Evolutionary conservation across 1,284 basidiomycete genomes (phyloP).

Genomic region (Agroathelia rolfsii): DNA sequence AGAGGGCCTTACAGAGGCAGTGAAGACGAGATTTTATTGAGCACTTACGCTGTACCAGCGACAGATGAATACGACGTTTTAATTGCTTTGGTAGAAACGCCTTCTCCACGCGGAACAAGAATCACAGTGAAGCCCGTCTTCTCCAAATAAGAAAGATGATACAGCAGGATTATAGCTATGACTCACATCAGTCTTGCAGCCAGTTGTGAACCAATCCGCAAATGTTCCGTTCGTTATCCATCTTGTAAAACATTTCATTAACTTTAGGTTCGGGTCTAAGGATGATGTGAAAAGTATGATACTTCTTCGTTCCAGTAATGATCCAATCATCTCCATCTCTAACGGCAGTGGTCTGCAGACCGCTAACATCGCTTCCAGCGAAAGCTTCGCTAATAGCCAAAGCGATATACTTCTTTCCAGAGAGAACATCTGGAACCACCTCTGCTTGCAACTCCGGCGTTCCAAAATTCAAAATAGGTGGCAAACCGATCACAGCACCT

Average conservation of each 20-base stretch:
- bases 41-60: conserved; percentile 88
- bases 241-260: conserved; percentile 21
- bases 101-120: conserved; percentile 69
- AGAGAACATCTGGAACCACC: conserved; percentile 61
- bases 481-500: conserved; percentile 76
- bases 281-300: conserved; percentile 2
- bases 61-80: conserved; percentile 83
- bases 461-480: conserved; percentile 83
- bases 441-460: conserved; percentile 64
- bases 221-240: conserved; percentile 93
- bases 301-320: conserved; percentile 85
- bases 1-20: conserved; percentile 31
- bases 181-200: conserved; percentile 55
- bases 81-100: conserved; percentile 85
- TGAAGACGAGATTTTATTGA: too few relatives aligned
- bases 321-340: conserved; percentile 80
- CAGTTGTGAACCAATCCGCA: conserved; percentile 73
- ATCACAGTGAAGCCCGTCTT: conserved; percentile 82
- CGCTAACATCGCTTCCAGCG: conserved; percentile 89
- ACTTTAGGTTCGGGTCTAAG: neutral
- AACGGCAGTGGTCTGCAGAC: conserved; percentile 76
- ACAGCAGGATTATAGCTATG: neutral
- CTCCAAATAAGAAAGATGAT: conserved; percentile 7
- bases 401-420: conserved; percentile 74
- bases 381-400: conserved; percentile 74